These are phyloP conservation scores for Vitis hybrid DNA, from an alignment of 177 flowering plant species.

Conservation along the genomic window DNA sequence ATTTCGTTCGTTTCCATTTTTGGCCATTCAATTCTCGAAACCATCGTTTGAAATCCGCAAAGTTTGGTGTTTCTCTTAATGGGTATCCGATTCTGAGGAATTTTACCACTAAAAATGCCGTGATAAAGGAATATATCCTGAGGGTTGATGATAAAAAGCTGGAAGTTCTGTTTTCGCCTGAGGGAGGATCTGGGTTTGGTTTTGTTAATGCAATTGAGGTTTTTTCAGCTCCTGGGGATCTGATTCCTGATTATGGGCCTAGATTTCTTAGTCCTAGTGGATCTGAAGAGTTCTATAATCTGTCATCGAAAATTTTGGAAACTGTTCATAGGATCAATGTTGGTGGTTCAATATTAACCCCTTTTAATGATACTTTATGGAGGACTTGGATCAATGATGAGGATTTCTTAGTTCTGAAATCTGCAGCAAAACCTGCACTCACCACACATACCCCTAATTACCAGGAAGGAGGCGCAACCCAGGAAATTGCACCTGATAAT, in stretches of 20 bases:
- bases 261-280: slow-evolving; percentile 32
- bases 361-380: slow-evolving; percentile 86
- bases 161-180: slow-evolving; percentile 46
- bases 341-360: slow-evolving; percentile 67
- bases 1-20: slow-evolving; percentile 75
- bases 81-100: slow-evolving; percentile 41
- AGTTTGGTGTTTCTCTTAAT: slow-evolving; percentile 51
- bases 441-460: slow-evolving; percentile 44
- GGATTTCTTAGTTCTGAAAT: slow-evolving; percentile 44
- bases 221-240: slow-evolving; percentile 65
- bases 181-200: slow-evolving; percentile 34
- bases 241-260: slow-evolving; percentile 44
- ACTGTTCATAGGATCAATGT: slow-evolving; percentile 75
- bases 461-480: slow-evolving; percentile 46
- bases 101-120: slow-evolving; percentile 24
- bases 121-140: slow-evolving; percentile 59
- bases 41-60: slow-evolving; percentile 39
- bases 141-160: slow-evolving; percentile 28
- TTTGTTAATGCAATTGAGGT: slow-evolving; percentile 84
- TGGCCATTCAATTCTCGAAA: slow-evolving; percentile 46
- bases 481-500: slow-evolving; percentile 71
- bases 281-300: slow-evolving; percentile 32
- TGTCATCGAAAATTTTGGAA: slow-evolving; percentile 50
- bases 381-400: slow-evolving; percentile 84
- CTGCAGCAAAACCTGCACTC: slow-evolving; percentile 49